A percentile compares a stretch with the other conserved stretches of the same genome.
Evolutionary conservation across 2,329 filamentous ascomycete genomes (phyloP).

Genomic region (Aspergillus ibericus): DNA sequence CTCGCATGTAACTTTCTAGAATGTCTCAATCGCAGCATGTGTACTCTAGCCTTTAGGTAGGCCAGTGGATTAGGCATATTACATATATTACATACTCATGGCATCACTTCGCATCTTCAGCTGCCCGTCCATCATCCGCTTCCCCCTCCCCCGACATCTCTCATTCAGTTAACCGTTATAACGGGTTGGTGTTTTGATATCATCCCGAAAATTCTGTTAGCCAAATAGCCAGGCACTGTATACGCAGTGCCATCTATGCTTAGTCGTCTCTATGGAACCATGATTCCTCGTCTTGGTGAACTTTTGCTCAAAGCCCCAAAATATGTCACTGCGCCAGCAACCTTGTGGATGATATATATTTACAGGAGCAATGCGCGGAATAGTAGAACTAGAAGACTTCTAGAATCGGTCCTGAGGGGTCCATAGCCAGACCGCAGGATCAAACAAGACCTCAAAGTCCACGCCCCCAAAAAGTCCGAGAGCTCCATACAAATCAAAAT

Average conservation of each 20-base stretch:
- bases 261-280: neutral
- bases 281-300: no score
- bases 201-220: neutral
- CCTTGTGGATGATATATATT: neutral
- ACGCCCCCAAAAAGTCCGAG: constrained; percentile 63
- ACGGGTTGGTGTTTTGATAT: no score
- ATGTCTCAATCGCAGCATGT: constrained; percentile 2
- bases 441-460: constrained; percentile 59
- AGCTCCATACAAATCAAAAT: constrained; percentile 64
- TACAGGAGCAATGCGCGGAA: neutral
- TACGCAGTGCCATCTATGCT: neutral
- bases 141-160: no score
- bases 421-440: constrained; percentile 51
- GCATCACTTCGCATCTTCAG: neutral
- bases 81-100: neutral
- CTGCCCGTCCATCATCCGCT: no score
- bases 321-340: neutral
- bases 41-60: neutral
- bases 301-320: no score
- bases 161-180: no score
- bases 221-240: neutral
- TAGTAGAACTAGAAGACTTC: neutral
- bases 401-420: constrained; percentile 15
- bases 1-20: constrained; percentile 18
- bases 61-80: neutral